Conservation (phyloP, 2,329 filamentous ascomycete genomes). For the Domatiomyces catenatus region DNA sequence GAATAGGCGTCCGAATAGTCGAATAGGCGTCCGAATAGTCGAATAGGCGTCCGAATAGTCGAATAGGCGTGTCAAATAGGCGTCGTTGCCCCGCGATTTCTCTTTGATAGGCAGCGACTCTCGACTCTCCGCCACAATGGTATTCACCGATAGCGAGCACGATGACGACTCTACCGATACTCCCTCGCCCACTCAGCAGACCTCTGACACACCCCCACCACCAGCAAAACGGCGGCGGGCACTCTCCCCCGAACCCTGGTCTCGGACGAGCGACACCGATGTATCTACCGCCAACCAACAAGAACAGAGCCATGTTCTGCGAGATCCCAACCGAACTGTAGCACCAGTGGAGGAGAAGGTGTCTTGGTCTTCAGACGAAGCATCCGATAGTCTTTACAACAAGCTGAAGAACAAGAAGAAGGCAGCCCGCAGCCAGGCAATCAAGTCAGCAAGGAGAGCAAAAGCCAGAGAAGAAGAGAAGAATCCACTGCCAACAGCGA, state of each 20-base stretch:
- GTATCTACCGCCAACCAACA: neutral
- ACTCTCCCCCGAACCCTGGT: neutral
- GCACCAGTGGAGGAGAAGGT: neutral
- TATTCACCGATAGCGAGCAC: conserved; percentile 13
- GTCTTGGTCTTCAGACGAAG: neutral
- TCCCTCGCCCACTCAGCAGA: conserved; percentile 3
- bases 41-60: too few relatives aligned
- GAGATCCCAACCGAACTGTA: neutral
- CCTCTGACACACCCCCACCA: neutral
- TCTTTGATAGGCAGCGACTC: neutral
- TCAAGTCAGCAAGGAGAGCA: conserved; percentile 32
- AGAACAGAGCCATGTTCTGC: neutral
- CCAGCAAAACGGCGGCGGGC: conserved; percentile 1
- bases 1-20: too few relatives aligned
- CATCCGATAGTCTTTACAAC: conserved; percentile 30
- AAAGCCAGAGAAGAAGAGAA: conserved; percentile 31
- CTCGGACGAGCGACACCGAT: neutral
- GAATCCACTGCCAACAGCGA: conserved; percentile 22
- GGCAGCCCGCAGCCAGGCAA: conserved; percentile 37
- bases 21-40: too few relatives aligned
- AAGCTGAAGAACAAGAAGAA: conserved; percentile 48
- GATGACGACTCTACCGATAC: conserved; percentile 8
- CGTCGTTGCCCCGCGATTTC: too few relatives aligned
- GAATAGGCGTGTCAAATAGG: too few relatives aligned
- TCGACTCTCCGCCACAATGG: conserved; percentile 3